phyloP scores from a whole-genome alignment of 805 yeast genomes.

The Hanseniaspora lindneri region DNA sequence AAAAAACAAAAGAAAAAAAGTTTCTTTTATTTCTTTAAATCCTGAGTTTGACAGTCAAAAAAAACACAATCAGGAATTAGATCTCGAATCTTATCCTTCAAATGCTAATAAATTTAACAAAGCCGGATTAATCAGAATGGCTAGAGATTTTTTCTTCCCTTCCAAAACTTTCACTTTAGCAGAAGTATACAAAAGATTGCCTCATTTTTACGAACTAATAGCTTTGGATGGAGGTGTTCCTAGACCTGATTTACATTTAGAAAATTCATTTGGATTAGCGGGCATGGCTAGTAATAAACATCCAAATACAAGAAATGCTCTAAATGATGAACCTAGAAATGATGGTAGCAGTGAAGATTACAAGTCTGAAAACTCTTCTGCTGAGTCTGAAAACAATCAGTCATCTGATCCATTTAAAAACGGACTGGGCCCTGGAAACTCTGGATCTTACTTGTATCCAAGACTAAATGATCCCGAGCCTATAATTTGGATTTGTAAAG shows the following conservation, averaged over 20 bases:
- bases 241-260: constrained; percentile 19
- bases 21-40: constrained; percentile 12
- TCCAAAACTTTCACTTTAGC: constrained; percentile 36
- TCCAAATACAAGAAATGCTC: background rate
- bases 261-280: constrained; percentile 6
- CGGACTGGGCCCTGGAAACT: constrained; percentile 27
- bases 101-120: background rate
- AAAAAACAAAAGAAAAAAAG: background rate
- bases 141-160: constrained; percentile 38
- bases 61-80: constrained; percentile 4
- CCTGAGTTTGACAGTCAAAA: constrained; percentile 6
- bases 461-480: constrained; percentile 46
- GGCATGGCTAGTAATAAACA: no score
- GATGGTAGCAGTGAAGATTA: background rate
- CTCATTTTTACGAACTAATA: constrained; percentile 27
- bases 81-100: constrained; percentile 8
- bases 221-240: constrained; percentile 27
- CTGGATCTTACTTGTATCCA: constrained; percentile 39
- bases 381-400: background rate
- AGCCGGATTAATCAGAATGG: constrained; percentile 18
- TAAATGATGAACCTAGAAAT: background rate
- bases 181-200: constrained; percentile 32
- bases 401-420: constrained; percentile 23
- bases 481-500: constrained; percentile 59
- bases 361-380: constrained; percentile 1